Evolutionary conservation across 495 filamentous ascomycete genomes (phyloP).

Genomic region (Thozetella sp.): DNA sequence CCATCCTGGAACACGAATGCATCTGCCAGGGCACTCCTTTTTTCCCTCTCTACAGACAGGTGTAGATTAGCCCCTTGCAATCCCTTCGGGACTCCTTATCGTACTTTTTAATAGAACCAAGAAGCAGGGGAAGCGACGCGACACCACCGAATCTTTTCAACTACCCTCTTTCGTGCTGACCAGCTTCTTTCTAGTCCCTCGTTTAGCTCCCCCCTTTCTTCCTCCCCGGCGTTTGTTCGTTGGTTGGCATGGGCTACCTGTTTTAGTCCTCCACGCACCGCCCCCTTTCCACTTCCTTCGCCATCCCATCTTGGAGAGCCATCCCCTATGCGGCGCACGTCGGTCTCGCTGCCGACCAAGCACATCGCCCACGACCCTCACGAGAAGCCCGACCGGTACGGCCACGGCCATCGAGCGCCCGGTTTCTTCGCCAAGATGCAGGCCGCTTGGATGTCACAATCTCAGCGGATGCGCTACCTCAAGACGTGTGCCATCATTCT

Average conservation of each 20-base stretch:
- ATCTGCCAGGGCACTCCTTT: not conserved
- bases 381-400: conserved; percentile 60
- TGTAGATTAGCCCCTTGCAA: not conserved
- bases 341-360: conserved; percentile 60
- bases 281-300: not conserved
- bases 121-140: not conserved
- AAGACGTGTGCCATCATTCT: conserved; percentile 82
- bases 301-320: not conserved
- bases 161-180: not conserved
- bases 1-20: too few species aligned
- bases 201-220: not conserved
- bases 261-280: not conserved
- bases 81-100: not conserved
- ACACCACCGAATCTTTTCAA: not conserved
- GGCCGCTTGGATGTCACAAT: conserved; percentile 65
- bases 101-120: not conserved
- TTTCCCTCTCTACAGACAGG: not conserved
- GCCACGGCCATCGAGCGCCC: conserved; percentile 38
- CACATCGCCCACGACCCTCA: conserved; percentile 55
- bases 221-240: not conserved
- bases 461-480: conserved; percentile 74
- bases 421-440: conserved; percentile 49
- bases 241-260: not conserved
- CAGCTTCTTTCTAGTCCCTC: not conserved
- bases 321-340: conserved; percentile 57